Evolutionary conservation across 2,329 filamentous ascomycete genomes (phyloP).

Genomic region (Elsinoe perseae): DNA sequence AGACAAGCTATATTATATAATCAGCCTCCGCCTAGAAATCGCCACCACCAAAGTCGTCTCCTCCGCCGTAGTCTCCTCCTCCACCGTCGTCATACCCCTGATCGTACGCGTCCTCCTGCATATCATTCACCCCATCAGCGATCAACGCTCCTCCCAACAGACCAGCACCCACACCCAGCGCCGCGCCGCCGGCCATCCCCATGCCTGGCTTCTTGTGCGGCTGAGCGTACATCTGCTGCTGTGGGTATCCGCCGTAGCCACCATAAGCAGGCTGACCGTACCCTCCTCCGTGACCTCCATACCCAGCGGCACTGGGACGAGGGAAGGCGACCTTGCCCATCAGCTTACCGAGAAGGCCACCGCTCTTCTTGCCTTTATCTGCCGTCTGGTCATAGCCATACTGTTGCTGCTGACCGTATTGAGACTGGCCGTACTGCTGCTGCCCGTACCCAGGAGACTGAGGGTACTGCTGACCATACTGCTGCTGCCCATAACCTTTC

Average conservation of each 20-base stretch:
- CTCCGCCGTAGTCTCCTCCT: conserved; percentile 29
- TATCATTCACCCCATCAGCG: conserved; percentile 52
- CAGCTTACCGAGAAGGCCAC: conserved; percentile 17
- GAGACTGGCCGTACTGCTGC: conserved; percentile 19
- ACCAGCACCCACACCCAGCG: conserved; percentile 73
- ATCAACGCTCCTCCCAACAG: conserved; percentile 70
- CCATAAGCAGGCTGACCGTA: conserved; percentile 24
- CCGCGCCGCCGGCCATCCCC: conserved; percentile 65
- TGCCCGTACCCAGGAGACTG: no score
- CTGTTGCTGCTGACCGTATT: conserved; percentile 31
- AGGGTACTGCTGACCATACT: conserved; percentile 22
- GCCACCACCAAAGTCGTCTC: conserved; percentile 22
- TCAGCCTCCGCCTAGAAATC: conserved; percentile 21
- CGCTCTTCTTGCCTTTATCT: conserved; percentile 21
- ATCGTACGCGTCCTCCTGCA: conserved; percentile 47
- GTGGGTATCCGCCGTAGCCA: conserved; percentile 34
- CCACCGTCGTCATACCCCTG: conserved; percentile 38
- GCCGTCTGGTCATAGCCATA: conserved; percentile 28
- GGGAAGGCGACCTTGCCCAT: conserved; percentile 2
- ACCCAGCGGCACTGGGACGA: neutral
- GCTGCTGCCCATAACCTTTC: no score
- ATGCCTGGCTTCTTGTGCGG: conserved; percentile 44
- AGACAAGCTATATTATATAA: no score
- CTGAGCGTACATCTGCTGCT: conserved; percentile 35
- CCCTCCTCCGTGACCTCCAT: neutral